phyloP scores from a whole-genome alignment of 495 filamentous ascomycete genomes.

The Trichoderma reesei region DNA sequence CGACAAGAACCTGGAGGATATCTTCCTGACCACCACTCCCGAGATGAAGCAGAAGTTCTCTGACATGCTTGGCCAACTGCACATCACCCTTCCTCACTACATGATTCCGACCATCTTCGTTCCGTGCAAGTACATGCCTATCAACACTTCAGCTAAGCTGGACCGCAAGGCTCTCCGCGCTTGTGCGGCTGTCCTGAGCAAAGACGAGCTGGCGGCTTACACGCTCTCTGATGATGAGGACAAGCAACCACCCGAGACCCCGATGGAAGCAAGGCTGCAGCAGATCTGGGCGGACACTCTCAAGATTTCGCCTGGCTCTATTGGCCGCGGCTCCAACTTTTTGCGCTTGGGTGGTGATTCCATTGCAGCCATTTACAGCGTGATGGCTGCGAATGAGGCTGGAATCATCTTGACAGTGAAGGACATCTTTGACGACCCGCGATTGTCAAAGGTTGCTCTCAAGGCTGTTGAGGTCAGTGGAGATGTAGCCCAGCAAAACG shows the following conservation, averaged over 20 bases:
- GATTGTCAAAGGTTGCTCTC: background rate
- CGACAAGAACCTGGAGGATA: background rate
- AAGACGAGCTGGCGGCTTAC: constrained; percentile 35
- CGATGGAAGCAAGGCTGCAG: constrained; percentile 35
- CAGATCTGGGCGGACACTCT: constrained; percentile 34
- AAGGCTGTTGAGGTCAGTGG: background rate
- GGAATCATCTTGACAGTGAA: constrained; percentile 26
- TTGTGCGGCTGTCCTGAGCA: constrained; percentile 19
- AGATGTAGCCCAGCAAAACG: background rate
- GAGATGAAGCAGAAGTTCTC: background rate
- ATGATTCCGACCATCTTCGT: constrained; percentile 14
- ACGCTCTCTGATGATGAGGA: constrained; percentile 28
- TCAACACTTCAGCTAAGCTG: constrained; percentile 15
- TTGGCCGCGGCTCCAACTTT: constrained; percentile 35
- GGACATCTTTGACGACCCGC: constrained; percentile 12
- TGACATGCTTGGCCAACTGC: constrained; percentile 1
- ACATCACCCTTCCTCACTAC: constrained; percentile 11
- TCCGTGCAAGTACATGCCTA: constrained; percentile 21
- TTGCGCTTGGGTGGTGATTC: constrained; percentile 33
- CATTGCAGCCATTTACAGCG: constrained; percentile 29
- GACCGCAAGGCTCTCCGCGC: constrained; percentile 23
- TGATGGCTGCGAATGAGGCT: constrained; percentile 28
- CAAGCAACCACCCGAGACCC: constrained; percentile 26
- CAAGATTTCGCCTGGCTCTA: constrained; percentile 23
- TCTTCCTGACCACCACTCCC: background rate